Evolutionary conservation across 2,329 filamentous ascomycete genomes (phyloP).

Genomic region (Claviceps purpurea): DNA sequence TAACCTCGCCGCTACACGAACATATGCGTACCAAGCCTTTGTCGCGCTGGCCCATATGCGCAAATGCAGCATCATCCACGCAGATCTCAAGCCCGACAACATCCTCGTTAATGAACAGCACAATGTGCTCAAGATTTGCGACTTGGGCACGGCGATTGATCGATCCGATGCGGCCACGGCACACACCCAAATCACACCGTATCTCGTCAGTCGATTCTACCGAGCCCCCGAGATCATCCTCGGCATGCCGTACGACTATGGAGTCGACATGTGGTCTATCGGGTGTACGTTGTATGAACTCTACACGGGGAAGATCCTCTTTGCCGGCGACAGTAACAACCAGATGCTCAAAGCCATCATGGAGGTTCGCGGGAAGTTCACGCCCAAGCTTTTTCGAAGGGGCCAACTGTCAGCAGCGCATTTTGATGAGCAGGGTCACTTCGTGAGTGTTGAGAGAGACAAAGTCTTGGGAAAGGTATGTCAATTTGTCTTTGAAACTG

Average conservation of each 20-base stretch:
- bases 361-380: slow-evolving; percentile 88
- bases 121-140: slow-evolving; percentile 84
- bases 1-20: slow-evolving; percentile 72
- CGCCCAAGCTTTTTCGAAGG: slow-evolving; percentile 74
- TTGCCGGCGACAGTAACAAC: slow-evolving; percentile 91
- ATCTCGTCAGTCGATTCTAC: slow-evolving; percentile 94
- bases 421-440: slow-evolving; percentile 76
- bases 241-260: slow-evolving; percentile 89
- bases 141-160: slow-evolving; percentile 91
- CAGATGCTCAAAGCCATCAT: slow-evolving; percentile 96
- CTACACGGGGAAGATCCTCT: slow-evolving; percentile 94
- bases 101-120: slow-evolving; percentile 76
- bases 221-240: slow-evolving; percentile 93
- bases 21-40: slow-evolving; percentile 91
- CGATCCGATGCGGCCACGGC: slow-evolving; percentile 61
- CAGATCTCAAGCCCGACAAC: slow-evolving; percentile 95
- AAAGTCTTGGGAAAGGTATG: slow-evolving; percentile 71
- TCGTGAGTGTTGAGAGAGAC: slow-evolving; percentile 73
- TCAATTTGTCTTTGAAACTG: slow-evolving; percentile 12
- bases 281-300: slow-evolving; percentile 95
- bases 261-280: slow-evolving; percentile 94
- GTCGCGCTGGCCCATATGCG: slow-evolving; percentile 75
- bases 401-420: slow-evolving; percentile 64
- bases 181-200: slow-evolving; percentile 77
- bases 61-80: slow-evolving; percentile 86